Base-by-base conservation (phyloP, 768 basidiomycete species). In the Phaffia tasmanica region DNA sequence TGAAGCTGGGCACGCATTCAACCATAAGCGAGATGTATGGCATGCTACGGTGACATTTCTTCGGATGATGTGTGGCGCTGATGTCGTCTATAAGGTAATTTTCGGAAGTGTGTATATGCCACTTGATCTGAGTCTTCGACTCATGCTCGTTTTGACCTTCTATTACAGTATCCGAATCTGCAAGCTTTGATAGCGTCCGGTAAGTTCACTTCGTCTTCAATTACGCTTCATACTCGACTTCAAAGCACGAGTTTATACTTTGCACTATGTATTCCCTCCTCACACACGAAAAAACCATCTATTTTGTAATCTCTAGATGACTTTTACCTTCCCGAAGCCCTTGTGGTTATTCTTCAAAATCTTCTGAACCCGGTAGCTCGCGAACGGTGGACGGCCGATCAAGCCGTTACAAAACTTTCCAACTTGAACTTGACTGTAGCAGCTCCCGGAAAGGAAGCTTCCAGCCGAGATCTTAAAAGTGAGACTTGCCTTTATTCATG, bases 31-130 rank as follows among this genome's bases (percentile, higher is more conserved):
- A 32, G 92, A 95, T 72, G 84, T 94, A 14, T 90, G 92, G 76
- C 81, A 83, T 54, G 83, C 85, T 0, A 91, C 88, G 0, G 81
- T 93, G 29, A 81, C 90, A 1, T 78, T 92, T 49, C 72, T 91
- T 61, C 88, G 93, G 76, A 89, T 94, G 88, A 75, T 94, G 16
- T 77, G 85, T n/a, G 92, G 92, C 0, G 76, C 84, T 61, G 82
- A 87, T 70, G 85, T 87, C 11, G 81, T 77, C 55, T 80, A 63
- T 79, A 42, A 42, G 35, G 35, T 42, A 42, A 11, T 42, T 11
- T 42, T 42, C 35, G 4, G 4, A 42, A 5, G 11, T 11, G 11
- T 42, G 11, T 42, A 4, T 42, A 42, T 11, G 11, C 4, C 35
- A 5, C 35, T 42, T 4, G 6, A 42, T 42, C 35, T 42, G 35